Conservation (phyloP, 169 alveolate genomes). For the Cryptosporidium ubiquitum region DNA sequence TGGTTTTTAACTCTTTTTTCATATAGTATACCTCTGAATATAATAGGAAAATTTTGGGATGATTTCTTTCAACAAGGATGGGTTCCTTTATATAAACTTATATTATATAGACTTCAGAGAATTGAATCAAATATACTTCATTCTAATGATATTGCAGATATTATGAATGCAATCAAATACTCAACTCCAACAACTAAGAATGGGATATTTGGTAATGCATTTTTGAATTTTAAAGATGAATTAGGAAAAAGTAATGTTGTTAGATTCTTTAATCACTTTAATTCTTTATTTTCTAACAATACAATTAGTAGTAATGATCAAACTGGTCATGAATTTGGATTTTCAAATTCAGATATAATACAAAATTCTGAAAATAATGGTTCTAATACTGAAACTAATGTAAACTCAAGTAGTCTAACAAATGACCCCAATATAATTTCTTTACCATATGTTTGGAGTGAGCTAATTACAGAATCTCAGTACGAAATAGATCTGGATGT, state of each 20-base stretch:
- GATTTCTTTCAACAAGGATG: slow-evolving; percentile 85
- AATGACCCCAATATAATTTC: slow-evolving; percentile 66
- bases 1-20: slow-evolving; percentile 87
- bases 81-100: slow-evolving; percentile 81
- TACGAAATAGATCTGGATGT: slow-evolving; percentile 50
- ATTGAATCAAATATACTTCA: slow-evolving; percentile 50
- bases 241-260: slow-evolving; percentile 24
- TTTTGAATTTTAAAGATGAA: slow-evolving; percentile 28
- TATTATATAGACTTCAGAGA: slow-evolving; percentile 79
- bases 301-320: background rate
- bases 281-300: background rate
- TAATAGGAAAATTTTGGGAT: slow-evolving; percentile 82
- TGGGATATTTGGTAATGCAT: slow-evolving; percentile 53
- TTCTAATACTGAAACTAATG: background rate
- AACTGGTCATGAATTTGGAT: background rate
- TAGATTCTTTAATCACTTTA: background rate
- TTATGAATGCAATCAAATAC: slow-evolving; percentile 75
- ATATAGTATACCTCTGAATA: slow-evolving; percentile 80
- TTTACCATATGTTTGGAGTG: slow-evolving; percentile 63
- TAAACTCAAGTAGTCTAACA: background rate
- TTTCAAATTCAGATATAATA: background rate
- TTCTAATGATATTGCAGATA: slow-evolving; percentile 74
- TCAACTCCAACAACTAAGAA: slow-evolving; percentile 59
- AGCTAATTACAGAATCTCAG: slow-evolving; percentile 47
- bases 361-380: background rate